These are phyloP conservation scores for Colletotrichum tropicale DNA, from an alignment of 2,329 filamentous ascomycete genomes.

Conservation along the genomic window DNA sequence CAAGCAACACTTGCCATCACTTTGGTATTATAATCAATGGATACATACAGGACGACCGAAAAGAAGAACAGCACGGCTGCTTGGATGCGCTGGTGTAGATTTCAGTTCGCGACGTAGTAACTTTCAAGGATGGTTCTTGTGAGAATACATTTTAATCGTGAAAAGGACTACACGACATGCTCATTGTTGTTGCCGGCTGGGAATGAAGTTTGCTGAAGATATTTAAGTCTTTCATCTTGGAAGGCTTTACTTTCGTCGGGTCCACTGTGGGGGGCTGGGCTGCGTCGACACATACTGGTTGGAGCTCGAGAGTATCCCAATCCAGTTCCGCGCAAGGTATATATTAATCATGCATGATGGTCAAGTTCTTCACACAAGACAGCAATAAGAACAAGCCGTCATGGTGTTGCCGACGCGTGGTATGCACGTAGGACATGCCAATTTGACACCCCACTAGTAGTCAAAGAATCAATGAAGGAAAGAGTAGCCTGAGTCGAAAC, in stretches of 20 bases:
- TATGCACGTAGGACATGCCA: neutral
- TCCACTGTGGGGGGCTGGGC: neutral
- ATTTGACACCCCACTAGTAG: neutral
- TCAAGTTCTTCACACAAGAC: neutral
- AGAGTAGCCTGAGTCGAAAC: neutral
- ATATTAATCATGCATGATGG: too few species aligned
- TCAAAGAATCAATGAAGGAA: neutral
- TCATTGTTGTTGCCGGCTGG: neutral
- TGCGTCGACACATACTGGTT: accelerated
- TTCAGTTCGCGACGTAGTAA: neutral
- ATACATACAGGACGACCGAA: neutral
- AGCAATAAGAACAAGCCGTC: neutral
- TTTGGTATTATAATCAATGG: too few species aligned
- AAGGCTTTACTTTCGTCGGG: too few species aligned
- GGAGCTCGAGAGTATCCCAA: neutral
- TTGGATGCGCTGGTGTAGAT: neutral
- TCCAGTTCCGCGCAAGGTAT: neutral
- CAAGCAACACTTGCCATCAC: neutral
- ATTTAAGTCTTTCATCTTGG: neutral
- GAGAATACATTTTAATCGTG: neutral
- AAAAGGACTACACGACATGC: too few species aligned
- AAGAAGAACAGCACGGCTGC: neutral
- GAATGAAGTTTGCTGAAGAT: neutral
- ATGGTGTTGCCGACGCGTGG: neutral
- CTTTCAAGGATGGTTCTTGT: neutral